A percentile compares a stretch with the other conserved stretches of the same genome.
Evolutionary conservation across 331 rosid genomes (phyloP).

Genomic region (Arachis monticola): DNA sequence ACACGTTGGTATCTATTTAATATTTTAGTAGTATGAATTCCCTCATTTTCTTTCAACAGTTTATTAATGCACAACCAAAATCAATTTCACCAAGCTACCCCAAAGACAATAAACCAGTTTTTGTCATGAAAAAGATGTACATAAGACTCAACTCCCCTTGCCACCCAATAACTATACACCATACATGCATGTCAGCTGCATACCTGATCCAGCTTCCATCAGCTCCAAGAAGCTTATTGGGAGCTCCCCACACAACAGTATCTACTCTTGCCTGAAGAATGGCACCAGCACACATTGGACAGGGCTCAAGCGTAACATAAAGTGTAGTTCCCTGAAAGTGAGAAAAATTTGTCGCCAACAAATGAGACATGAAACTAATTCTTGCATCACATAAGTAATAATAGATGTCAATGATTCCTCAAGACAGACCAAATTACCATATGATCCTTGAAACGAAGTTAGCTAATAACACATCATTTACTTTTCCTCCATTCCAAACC

Average conservation of each 20-base stretch:
- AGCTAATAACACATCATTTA: not conserved
- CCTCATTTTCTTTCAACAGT: slow-evolving; percentile 3
- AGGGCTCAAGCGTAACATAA: slow-evolving; percentile 93
- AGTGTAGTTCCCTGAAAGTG: slow-evolving; percentile 70
- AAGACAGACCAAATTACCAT: slow-evolving; percentile 23
- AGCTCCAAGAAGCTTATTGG: slow-evolving; percentile 98
- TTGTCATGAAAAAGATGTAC: slow-evolving; percentile 1
- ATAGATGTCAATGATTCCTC: slow-evolving; percentile 16
- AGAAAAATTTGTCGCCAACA: slow-evolving; percentile 36
- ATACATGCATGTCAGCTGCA: slow-evolving; percentile 27
- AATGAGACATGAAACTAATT: slow-evolving; percentile 34
- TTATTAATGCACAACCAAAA: not conserved
- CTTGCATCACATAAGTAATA: slow-evolving; percentile 22
- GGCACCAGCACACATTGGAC: slow-evolving; percentile 99
- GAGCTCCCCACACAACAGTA: slow-evolving; percentile 97
- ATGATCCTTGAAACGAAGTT: slow-evolving; percentile 4
- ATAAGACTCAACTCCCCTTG: slow-evolving; percentile 24
- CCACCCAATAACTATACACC: slow-evolving; percentile 22
- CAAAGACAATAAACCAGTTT: slow-evolving; percentile 5
- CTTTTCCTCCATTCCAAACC: too few relatives aligned
- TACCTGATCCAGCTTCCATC: slow-evolving; percentile 99
- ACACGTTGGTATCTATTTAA: too few relatives aligned
- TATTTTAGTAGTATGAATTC: not conserved
- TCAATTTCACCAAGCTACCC: slow-evolving; percentile 11
- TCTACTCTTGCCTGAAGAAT: slow-evolving; percentile 85